Conservation (phyloP, 257 asterid genomes). For the Fraxinus americana region DNA sequence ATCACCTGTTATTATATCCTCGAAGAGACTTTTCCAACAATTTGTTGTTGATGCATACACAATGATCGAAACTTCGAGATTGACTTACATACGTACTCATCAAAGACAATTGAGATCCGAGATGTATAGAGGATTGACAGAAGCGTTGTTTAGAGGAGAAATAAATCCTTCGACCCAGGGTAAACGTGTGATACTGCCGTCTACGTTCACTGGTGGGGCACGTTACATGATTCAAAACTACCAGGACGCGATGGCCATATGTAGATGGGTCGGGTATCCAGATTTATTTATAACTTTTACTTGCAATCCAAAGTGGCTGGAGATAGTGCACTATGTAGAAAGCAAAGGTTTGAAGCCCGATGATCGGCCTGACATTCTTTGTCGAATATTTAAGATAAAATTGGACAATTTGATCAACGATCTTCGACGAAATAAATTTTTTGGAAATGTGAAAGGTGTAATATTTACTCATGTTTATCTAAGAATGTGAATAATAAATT, state of each 20-base stretch:
- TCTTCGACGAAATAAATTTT: background rate
- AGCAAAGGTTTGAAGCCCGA: background rate
- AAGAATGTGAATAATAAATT: background rate
- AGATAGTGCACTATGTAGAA: background rate
- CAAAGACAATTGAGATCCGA: background rate
- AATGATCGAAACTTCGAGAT: background rate
- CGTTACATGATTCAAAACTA: constrained; percentile 19
- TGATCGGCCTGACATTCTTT: background rate
- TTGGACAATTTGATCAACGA: background rate
- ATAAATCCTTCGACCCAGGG: background rate
- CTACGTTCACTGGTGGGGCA: background rate
- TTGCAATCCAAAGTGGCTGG: constrained; percentile 7
- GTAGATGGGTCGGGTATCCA: constrained; percentile 4
- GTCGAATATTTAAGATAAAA: background rate
- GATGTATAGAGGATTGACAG: background rate
- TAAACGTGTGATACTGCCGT: background rate
- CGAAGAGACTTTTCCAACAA: background rate
- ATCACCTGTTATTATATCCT: background rate
- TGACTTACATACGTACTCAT: background rate
- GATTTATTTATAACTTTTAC: constrained; percentile 5
- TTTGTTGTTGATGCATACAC: background rate
- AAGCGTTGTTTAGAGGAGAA: background rate
- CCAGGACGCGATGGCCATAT: constrained; percentile 1
- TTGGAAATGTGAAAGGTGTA: background rate
- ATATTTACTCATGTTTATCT: background rate